A percentile compares a stretch with the other conserved stretches of the same genome.
Conservation (phyloP, 1,284 basidiomycete genomes). For the Hemileia vastatrix region DNA sequence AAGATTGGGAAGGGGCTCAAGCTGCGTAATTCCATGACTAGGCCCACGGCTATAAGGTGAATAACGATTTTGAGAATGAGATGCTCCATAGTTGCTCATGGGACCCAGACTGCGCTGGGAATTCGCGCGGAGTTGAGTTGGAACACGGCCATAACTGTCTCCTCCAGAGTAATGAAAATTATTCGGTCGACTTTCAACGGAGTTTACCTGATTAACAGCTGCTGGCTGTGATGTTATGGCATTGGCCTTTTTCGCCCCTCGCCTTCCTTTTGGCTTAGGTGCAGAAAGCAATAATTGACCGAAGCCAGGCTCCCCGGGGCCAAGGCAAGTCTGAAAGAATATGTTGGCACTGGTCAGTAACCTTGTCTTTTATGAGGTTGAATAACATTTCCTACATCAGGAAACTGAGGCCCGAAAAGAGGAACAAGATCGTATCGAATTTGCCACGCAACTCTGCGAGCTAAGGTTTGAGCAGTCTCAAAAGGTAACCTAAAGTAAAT, state of each 20-base stretch:
- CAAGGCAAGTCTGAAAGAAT: constrained; percentile 22
- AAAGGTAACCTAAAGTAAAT: constrained; percentile 49
- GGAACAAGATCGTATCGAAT: constrained; percentile 71
- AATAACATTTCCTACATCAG: too few species aligned
- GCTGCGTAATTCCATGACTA: constrained; percentile 19
- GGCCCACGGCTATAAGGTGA: constrained; percentile 17
- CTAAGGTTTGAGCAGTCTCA: constrained; percentile 23
- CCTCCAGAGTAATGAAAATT: neutral
- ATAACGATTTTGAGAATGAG: constrained; percentile 12
- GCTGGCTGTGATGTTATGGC: neutral
- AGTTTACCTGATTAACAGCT: neutral
- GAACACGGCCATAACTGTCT: neutral
- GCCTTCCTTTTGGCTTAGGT: constrained; percentile 15
- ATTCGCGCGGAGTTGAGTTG: neutral
- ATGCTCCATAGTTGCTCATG: neutral
- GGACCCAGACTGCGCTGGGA: neutral
- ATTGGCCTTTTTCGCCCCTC: constrained; percentile 14
- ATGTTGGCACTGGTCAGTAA: neutral
- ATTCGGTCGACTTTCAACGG: neutral
- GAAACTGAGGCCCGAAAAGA: constrained; percentile 56
- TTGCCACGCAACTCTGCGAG: constrained; percentile 67
- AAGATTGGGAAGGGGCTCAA: constrained; percentile 17
- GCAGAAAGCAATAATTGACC: constrained; percentile 25
- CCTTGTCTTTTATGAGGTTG: too few species aligned
- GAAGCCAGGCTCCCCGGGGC: constrained; percentile 25